These are phyloP conservation scores for Trichophyton simii DNA, from an alignment of 2,329 filamentous ascomycete genomes.

Conservation along the genomic window DNA sequence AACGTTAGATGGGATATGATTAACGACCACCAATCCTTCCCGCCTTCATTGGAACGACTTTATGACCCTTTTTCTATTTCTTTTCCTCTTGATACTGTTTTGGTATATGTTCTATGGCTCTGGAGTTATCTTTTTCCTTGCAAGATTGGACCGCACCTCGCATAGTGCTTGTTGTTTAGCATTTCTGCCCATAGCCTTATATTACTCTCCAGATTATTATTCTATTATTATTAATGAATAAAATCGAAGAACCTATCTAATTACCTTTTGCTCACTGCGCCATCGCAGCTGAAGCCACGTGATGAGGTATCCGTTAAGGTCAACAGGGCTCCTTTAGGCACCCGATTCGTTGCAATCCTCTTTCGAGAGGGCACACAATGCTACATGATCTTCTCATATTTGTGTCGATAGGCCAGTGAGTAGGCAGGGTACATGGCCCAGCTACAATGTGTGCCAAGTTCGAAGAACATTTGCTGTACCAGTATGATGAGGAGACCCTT, in stretches of 20 bases:
- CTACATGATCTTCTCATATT: background rate
- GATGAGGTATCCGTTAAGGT: background rate
- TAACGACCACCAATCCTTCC: background rate
- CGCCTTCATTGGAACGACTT: background rate
- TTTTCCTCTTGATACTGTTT: background rate
- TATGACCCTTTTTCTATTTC: background rate
- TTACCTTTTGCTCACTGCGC: background rate
- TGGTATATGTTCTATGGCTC: background rate
- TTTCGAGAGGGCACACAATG: background rate
- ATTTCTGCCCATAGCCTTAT: background rate
- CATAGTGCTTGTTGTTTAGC: conserved; percentile 1
- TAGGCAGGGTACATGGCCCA: background rate
- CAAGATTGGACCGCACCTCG: conserved; percentile 1
- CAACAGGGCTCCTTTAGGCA: background rate
- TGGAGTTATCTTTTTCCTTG: conserved; percentile 3
- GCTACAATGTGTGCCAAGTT: conserved; percentile 1
- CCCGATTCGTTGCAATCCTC: conserved; percentile 1
- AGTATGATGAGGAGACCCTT: conserved; percentile 7
- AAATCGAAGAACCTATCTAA: background rate
- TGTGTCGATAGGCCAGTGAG: background rate
- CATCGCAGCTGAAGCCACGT: conserved; percentile 4
- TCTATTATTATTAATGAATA: conserved; percentile 3
- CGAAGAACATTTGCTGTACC: conserved; percentile 5
- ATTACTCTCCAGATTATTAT: background rate
- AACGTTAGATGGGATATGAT: conserved; percentile 1